phyloP scores from a whole-genome alignment of 257 asterid species.

The Primulina tabacum region DNA sequence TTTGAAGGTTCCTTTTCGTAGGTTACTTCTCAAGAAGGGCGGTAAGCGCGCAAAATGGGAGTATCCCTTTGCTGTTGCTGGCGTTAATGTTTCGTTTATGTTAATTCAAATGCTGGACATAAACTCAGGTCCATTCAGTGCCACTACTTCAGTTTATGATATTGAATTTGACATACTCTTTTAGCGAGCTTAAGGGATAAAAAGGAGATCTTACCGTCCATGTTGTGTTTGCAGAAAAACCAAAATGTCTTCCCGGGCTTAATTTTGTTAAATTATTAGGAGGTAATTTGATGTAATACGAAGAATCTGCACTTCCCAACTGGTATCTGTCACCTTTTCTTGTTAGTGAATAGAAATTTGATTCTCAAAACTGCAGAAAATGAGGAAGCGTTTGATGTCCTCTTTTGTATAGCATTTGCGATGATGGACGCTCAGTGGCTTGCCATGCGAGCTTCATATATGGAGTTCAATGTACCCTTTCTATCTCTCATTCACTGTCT shows the following conservation, averaged over 20 bases:
- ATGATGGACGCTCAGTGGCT: constrained; percentile 99
- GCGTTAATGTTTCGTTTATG: constrained; percentile 82
- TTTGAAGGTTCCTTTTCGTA: constrained; percentile 82
- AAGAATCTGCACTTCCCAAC: background rate
- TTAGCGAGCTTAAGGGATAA: background rate
- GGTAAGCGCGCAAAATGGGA: constrained; percentile 88
- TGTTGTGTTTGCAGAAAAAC: constrained; percentile 58
- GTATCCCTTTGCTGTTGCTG: constrained; percentile 95
- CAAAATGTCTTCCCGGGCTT: constrained; percentile 69
- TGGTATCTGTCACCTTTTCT: constrained; percentile 4
- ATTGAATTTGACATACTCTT: background rate
- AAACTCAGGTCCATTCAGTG: constrained; percentile 48
- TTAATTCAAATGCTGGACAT: constrained; percentile 90
- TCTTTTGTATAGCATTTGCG: constrained; percentile 76
- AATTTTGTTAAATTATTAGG: constrained; percentile 67
- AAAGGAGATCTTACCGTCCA: background rate
- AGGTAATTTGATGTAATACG: constrained; percentile 40
- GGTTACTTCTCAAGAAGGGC: constrained; percentile 72
- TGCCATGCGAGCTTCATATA: constrained; percentile 93
- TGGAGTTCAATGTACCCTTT: constrained; percentile 78
- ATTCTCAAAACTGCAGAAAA: constrained; percentile 52
- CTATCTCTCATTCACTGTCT: constrained; percentile 26
- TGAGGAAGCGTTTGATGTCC: constrained; percentile 76
- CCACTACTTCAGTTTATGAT: background rate
- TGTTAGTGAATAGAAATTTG: constrained; percentile 14